These are phyloP conservation scores for Typha latifolia DNA, from an alignment of 176 grass and related monocot species.

Conservation along the genomic window DNA sequence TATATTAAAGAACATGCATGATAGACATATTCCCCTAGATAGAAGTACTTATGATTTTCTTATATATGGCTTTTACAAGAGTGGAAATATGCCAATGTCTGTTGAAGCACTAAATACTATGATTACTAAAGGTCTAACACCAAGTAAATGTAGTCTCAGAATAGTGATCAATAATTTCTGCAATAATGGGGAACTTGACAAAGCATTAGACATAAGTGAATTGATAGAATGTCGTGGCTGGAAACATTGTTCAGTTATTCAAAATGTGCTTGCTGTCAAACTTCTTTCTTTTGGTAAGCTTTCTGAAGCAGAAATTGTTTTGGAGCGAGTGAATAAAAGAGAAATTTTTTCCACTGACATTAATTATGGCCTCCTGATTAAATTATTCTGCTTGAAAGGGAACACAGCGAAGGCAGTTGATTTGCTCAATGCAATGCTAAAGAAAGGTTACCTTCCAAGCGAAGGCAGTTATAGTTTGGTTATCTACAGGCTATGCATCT, in stretches of 20 bases:
- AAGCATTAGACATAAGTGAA: slow-evolving; percentile 61
- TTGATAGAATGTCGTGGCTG: slow-evolving; percentile 45
- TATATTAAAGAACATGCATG: slow-evolving; percentile 58
- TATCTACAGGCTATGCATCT: slow-evolving; percentile 30
- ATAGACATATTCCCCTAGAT: slow-evolving; percentile 40
- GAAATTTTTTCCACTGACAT: slow-evolving; percentile 21
- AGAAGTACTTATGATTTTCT: slow-evolving; percentile 81
- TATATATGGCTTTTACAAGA: slow-evolving; percentile 69
- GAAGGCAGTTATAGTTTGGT: slow-evolving; percentile 60
- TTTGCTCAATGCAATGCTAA: slow-evolving; percentile 67
- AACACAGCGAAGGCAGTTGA: slow-evolving; percentile 49
- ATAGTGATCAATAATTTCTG: slow-evolving; percentile 58
- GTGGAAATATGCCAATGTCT: slow-evolving; percentile 38
- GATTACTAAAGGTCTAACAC: slow-evolving; percentile 50
- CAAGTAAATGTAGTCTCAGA: slow-evolving; percentile 82
- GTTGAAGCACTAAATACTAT: slow-evolving; percentile 55
- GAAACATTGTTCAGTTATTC: slow-evolving; percentile 56
- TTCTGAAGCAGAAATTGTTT: slow-evolving; percentile 50
- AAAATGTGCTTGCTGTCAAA: slow-evolving; percentile 27
- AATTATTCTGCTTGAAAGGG: slow-evolving; percentile 46
- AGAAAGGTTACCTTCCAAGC: slow-evolving; percentile 46
- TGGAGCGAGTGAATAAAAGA: slow-evolving; percentile 39
- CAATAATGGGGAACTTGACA: slow-evolving; percentile 40
- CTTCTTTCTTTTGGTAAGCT: slow-evolving; percentile 48
- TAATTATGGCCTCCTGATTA: slow-evolving; percentile 47